Evolutionary conservation across 768 basidiomycete species (phyloP).

Genomic region (Collybia mongolica): DNA sequence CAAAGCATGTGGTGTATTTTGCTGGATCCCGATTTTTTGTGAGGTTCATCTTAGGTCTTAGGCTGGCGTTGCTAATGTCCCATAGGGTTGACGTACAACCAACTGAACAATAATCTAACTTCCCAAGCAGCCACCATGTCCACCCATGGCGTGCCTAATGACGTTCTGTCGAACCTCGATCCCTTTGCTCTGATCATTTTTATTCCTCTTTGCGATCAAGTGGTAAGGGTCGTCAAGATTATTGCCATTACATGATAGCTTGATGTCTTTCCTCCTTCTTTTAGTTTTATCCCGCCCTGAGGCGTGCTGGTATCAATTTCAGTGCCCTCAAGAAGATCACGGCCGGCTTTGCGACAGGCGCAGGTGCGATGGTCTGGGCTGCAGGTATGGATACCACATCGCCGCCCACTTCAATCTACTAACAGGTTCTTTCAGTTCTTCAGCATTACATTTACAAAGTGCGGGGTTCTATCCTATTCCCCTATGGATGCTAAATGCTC

Average conservation of each 20-base stretch:
- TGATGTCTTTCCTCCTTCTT: background rate
- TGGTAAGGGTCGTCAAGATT: constrained; percentile 30
- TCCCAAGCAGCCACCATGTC: constrained; percentile 80
- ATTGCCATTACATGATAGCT: too few species aligned
- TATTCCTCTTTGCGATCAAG: constrained; percentile 64
- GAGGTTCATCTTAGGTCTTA: constrained; percentile 8
- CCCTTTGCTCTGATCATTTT: constrained; percentile 75
- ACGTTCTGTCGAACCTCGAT: constrained; percentile 76
- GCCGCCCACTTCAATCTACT: background rate
- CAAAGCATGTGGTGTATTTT: constrained; percentile 67
- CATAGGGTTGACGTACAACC: constrained; percentile 75
- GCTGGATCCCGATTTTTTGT: constrained; percentile 74
- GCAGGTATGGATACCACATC: constrained; percentile 23
- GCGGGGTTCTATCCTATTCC: too few species aligned
- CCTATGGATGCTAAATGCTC: too few species aligned
- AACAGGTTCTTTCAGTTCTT: background rate
- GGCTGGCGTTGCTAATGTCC: constrained; percentile 10
- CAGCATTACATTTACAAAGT: too few species aligned
- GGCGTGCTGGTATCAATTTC: constrained; percentile 52
- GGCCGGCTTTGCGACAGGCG: constrained; percentile 53
- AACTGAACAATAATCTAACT: constrained; percentile 74
- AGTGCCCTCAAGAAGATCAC: constrained; percentile 59
- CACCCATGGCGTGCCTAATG: constrained; percentile 71
- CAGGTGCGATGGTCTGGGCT: constrained; percentile 66
- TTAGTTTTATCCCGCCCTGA: constrained; percentile 58